Percentiles rank a stretch among this genome's conserved stretches.
Evolutionary conservation across 192 early-diverging fungal species (phyloP).

Genomic region (Coemansia sp.): DNA sequence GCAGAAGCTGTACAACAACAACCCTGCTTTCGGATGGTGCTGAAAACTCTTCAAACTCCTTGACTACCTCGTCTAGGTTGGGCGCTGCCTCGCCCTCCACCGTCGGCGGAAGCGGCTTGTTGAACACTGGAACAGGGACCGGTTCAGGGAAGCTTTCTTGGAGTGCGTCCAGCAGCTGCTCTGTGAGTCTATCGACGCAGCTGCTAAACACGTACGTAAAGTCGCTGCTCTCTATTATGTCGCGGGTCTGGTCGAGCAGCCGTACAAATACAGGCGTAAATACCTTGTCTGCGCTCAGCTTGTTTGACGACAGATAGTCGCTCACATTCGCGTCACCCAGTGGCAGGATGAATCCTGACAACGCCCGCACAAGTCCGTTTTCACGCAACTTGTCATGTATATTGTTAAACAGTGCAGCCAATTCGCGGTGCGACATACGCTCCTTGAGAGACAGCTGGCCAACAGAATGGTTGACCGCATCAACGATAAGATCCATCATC

Average conservation of each 20-base stretch:
- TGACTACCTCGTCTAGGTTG: slow-evolving; percentile 55
- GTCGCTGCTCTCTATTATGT: slow-evolving; percentile 73
- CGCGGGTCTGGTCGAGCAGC: slow-evolving; percentile 84
- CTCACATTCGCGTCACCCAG: slow-evolving; percentile 31
- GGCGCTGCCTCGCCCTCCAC: slow-evolving; percentile 43
- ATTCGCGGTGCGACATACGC: slow-evolving; percentile 62
- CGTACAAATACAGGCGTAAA: slow-evolving; percentile 66
- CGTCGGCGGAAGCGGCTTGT: slow-evolving; percentile 40
- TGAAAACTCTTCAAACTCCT: slow-evolving; percentile 61
- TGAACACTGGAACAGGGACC: slow-evolving; percentile 23
- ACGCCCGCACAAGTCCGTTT: slow-evolving; percentile 27
- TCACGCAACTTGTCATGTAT: slow-evolving; percentile 60
- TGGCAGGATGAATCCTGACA: slow-evolving; percentile 35
- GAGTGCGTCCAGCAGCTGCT: slow-evolving; percentile 49
- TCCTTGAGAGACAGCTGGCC: slow-evolving; percentile 62
- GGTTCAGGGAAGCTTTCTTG: slow-evolving; percentile 55
- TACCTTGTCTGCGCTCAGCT: slow-evolving; percentile 41
- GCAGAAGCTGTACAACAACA: slow-evolving; percentile 64
- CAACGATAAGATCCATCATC: slow-evolving; percentile 64
- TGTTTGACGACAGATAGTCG: slow-evolving; percentile 43
- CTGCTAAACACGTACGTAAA: slow-evolving; percentile 45
- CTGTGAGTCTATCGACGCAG: slow-evolving; percentile 48
- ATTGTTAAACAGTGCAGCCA: slow-evolving; percentile 55
- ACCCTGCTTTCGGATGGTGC: slow-evolving; percentile 53
- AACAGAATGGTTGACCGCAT: slow-evolving; percentile 47